Conservation (phyloP, 805 yeast genomes). For the Saccharomycopsis javanensis region DNA sequence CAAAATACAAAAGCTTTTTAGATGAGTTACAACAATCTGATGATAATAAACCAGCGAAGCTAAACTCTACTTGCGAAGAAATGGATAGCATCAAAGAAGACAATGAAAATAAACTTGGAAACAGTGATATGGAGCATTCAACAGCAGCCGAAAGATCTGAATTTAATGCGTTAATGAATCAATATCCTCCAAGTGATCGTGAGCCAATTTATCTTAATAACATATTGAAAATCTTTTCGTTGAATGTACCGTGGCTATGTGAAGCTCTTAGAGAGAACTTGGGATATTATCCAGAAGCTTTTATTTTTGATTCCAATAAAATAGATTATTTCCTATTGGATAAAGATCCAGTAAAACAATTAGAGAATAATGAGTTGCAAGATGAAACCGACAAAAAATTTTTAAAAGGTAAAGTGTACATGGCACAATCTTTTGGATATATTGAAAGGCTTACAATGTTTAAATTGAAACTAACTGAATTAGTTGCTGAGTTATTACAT, state of each 20-base stretch:
- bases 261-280: conserved; percentile 33
- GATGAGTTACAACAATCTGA: background rate
- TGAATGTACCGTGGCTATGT: conserved; percentile 53
- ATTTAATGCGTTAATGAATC: conserved; percentile 38
- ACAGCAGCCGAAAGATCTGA: conserved; percentile 20
- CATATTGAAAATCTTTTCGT: conserved; percentile 66
- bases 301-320: conserved; percentile 3
- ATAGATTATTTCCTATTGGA: conserved; percentile 11
- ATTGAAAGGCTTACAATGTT: conserved; percentile 59
- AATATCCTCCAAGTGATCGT: conserved; percentile 89
- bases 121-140: background rate
- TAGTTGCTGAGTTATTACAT: conserved; percentile 88
- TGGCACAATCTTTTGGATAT: conserved; percentile 17
- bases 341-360: conserved; percentile 5
- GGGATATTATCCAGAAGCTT: conserved; percentile 7
- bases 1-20: conserved; percentile 4
- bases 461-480: conserved; percentile 79
- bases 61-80: background rate
- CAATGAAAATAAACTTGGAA: background rate
- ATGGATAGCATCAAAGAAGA: background rate
- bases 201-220: conserved; percentile 92
- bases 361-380: background rate
- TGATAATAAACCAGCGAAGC: background rate
- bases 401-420: conserved; percentile 5
- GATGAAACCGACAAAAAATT: background rate